Conservation (phyloP, 2,329 filamentous ascomycete genomes). For the Colletotrichum sublineola region DNA sequence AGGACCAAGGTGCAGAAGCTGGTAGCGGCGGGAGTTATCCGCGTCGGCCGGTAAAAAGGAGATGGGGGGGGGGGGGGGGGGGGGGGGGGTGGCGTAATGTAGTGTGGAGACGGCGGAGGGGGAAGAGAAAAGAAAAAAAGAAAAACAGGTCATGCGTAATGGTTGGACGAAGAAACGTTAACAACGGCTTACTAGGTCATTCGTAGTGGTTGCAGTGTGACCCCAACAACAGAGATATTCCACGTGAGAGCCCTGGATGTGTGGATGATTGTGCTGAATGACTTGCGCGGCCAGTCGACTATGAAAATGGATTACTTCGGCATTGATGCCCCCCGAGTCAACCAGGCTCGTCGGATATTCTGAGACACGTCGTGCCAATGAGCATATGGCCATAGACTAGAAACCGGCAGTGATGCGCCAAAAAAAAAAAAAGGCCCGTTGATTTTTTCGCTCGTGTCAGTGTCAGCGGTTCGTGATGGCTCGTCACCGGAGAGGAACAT, state of each 20-base stretch:
- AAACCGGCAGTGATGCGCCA: constrained; percentile 16
- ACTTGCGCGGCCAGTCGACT: constrained; percentile 13
- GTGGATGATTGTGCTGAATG: constrained; percentile 20
- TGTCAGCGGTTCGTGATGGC: constrained; percentile 33
- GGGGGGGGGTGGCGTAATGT: neutral
- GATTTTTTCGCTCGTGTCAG: constrained; percentile 33
- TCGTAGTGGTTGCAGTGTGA: constrained; percentile 43
- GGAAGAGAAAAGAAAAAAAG: constrained; percentile 16
- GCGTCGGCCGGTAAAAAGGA: constrained; percentile 69
- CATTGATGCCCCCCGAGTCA: neutral
- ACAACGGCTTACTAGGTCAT: constrained; percentile 36
- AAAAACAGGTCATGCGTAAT: constrained; percentile 41
- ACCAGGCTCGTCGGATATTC: neutral
- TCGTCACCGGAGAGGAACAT: neutral
- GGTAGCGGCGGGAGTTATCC: constrained; percentile 91
- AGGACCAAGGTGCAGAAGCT: constrained; percentile 93
- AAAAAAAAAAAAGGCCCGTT: constrained; percentile 17
- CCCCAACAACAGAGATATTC: constrained; percentile 33
- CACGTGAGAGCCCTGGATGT: constrained; percentile 33
- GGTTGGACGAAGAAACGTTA: constrained; percentile 42
- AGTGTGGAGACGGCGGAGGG: neutral
- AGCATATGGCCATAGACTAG: neutral
- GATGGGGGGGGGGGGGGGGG: neutral
- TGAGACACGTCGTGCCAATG: constrained; percentile 17
- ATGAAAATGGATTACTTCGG: neutral